Base-by-base conservation (phyloP, 805 yeast species). In the Ogataea trehalophila region DNA sequence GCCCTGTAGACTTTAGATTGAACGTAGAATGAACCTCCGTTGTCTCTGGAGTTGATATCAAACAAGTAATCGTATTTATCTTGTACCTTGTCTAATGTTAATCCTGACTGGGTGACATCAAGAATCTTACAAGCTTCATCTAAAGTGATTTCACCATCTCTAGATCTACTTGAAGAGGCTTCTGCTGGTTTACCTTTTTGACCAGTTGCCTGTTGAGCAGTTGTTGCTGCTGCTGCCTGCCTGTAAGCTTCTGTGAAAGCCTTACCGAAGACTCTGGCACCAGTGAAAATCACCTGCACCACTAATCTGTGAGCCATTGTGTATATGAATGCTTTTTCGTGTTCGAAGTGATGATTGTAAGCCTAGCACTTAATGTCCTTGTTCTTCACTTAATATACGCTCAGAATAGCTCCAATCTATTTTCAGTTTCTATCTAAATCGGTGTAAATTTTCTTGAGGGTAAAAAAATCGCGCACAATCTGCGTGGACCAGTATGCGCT, bases 201-300 rank as follows among this genome's bases (percentile, higher is more conserved):
- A 4, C 49, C 45, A 15, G 56, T 47, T 18, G 85, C 73, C 45
- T 59, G 61, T 56, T 80, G 80, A 29, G 87, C 78, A 2, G 92
- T 89, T n/a, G 95, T 82, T 46, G 91, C 91, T 44, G 92, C 87
- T 16, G 98, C 97, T 2, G 96, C 95, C 70, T 94, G 98, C 61
- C 84, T 86, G 75, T 92, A 94, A 0, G 99, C 98, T 66, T 90
- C 96, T n/a, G 89, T 77, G 66, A 94, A 94, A 0, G 99, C 99
- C 58, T 87, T 80, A 48, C 98, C 97, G 63, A 94, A 90, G 31
- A 92, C 98, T 57, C 88, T 84, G 5, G 97, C 95, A 48, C 98
- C 98, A 9, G 98, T 91, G 61, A 91, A 79, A 42, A 90, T 77
- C 54, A 94, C 96, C 68, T 87, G 92, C 54, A 87, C 88, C 46